Percentiles rank a stretch among this genome's conserved stretches.
Conservation (phyloP, 2,329 filamentous ascomycete species). For the Botrytis galanthina region DNA sequence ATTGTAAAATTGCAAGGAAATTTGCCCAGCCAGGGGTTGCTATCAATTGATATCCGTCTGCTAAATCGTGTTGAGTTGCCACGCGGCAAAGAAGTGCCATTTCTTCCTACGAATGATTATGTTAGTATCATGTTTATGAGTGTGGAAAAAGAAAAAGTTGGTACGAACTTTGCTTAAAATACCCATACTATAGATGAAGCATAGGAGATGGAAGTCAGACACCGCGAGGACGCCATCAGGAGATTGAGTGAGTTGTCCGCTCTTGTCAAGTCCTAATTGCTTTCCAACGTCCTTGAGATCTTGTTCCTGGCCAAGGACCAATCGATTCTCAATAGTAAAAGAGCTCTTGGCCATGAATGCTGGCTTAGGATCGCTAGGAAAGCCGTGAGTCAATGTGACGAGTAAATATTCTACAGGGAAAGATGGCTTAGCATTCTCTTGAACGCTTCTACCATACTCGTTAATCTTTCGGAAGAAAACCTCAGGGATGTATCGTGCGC, state of each 20-base stretch:
- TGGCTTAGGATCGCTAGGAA: conserved; percentile 77
- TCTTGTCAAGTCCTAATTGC: conserved; percentile 59
- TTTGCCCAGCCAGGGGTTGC: conserved; percentile 92
- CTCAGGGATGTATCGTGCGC: conserved; percentile 88
- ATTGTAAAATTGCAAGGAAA: conserved; percentile 86
- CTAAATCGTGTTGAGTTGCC: conserved; percentile 75
- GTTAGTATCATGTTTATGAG: conserved; percentile 10
- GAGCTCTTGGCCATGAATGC: conserved; percentile 63
- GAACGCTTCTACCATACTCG: conserved; percentile 93
- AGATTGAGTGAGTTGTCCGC: conserved; percentile 56
- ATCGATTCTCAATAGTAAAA: conserved; percentile 91
- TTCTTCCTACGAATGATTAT: conserved; percentile 66
- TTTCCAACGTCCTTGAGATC: conserved; percentile 68
- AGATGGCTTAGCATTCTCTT: conserved; percentile 93
- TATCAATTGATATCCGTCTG: conserved; percentile 78
- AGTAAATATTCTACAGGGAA: conserved; percentile 97
- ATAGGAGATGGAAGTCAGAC: conserved; percentile 93
- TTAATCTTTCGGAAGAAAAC: conserved; percentile 96
- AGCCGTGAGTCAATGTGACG: conserved; percentile 93
- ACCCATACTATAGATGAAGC: conserved; percentile 76
- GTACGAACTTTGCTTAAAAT: conserved; percentile 76
- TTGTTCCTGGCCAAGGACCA: conserved; percentile 80
- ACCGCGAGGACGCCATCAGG: conserved; percentile 64
- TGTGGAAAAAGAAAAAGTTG: conserved; percentile 26
- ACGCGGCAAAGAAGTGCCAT: conserved; percentile 81